phyloP scores from a whole-genome alignment of 441 rosid genomes.

The Jatropha podagrica region DNA sequence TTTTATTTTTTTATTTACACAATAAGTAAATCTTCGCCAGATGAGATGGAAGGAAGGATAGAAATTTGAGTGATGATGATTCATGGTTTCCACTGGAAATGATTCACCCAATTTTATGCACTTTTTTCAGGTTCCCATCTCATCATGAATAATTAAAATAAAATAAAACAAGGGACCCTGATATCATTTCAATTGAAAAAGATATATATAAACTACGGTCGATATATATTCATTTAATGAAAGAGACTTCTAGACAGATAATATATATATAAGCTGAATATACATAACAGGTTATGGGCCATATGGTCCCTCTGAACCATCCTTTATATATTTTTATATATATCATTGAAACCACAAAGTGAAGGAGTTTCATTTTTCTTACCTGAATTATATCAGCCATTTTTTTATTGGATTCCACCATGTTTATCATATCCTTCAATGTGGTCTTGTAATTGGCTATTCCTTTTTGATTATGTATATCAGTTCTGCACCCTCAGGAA shows the following conservation, averaged over 20 bases:
- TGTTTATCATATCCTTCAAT: neutral
- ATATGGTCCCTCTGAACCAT: too few species aligned
- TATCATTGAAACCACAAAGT: neutral
- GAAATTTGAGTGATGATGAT: neutral
- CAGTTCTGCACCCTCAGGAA: slow-evolving; percentile 6
- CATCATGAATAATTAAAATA: neutral
- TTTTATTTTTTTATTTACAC: too few species aligned
- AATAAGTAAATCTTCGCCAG: too few species aligned
- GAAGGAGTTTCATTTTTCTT: neutral
- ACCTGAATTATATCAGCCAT: slow-evolving; percentile 13
- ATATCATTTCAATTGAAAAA: neutral
- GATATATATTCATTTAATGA: too few species aligned
- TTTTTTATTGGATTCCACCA: slow-evolving; percentile 16
- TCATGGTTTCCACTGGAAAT: slow-evolving; percentile 3
- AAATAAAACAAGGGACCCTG: slow-evolving; percentile 4
- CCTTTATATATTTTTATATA: neutral
- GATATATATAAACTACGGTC: neutral
- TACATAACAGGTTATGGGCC: too few species aligned
- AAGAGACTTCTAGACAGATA: neutral
- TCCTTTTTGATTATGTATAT: neutral
- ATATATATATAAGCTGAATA: neutral
- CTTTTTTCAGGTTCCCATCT: slow-evolving; percentile 15
- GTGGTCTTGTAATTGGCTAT: neutral
- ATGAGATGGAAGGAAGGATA: neutral
- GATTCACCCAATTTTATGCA: neutral